Conservation (phyloP, 192 early-diverging fungal species). For the Coemansia sp. region DNA sequence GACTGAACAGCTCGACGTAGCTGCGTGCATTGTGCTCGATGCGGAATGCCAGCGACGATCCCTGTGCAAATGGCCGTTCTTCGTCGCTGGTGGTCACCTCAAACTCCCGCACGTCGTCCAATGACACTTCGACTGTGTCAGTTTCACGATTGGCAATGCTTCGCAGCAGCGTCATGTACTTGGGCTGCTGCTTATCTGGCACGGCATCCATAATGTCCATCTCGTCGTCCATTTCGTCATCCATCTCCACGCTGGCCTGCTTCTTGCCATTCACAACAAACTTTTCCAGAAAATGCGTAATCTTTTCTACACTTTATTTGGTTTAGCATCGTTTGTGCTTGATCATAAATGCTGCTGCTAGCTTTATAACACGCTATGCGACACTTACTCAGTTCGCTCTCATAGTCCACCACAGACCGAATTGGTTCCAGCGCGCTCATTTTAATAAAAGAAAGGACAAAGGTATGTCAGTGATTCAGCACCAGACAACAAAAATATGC, state of each 20-base stretch:
- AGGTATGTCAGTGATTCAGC: not conserved
- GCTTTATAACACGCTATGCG: not conserved
- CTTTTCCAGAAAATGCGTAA: constrained; percentile 31
- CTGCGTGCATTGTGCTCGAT: constrained; percentile 85
- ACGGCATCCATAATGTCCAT: not conserved
- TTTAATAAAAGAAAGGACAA: not conserved
- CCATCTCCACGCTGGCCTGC: constrained; percentile 7
- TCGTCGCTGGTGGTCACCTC: constrained; percentile 44
- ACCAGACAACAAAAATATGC: not conserved
- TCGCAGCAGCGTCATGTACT: constrained; percentile 60
- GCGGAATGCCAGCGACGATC: constrained; percentile 56
- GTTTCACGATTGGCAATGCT: constrained; percentile 62
- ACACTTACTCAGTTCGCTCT: constrained; percentile 41
- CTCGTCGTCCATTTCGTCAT: constrained; percentile 20
- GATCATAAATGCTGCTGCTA: not conserved
- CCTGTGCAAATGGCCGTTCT: constrained; percentile 29
- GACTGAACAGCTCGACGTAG: constrained; percentile 78
- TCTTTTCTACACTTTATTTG: constrained; percentile 15
- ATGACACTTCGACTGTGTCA: constrained; percentile 61
- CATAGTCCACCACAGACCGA: constrained; percentile 46
- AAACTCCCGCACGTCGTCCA: constrained; percentile 65
- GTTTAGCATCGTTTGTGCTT: too few relatives aligned
- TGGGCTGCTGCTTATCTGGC: constrained; percentile 20
- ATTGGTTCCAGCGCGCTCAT: constrained; percentile 52
- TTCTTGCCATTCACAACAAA: constrained; percentile 31